Evolutionary conservation across 2,329 filamentous ascomycete species (phyloP).

Genomic region (Cryphonectria radicalis): DNA sequence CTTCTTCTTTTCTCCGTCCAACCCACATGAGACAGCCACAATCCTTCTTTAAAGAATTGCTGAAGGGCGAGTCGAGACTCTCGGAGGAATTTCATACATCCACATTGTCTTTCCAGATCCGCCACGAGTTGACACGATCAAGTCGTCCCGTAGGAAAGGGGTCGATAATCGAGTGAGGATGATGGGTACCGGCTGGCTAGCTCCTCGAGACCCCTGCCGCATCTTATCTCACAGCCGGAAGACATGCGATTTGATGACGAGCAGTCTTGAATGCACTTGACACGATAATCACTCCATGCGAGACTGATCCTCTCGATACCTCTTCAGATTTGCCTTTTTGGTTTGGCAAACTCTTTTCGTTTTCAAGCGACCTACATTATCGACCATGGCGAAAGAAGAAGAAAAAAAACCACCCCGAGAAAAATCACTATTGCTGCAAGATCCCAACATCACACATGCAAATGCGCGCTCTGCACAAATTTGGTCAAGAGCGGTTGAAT

Average conservation of each 20-base stretch:
- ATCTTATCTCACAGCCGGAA: neutral
- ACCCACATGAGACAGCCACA: conserved; percentile 1
- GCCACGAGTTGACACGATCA: neutral
- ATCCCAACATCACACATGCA: neutral
- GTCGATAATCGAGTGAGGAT: neutral
- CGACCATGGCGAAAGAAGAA: neutral
- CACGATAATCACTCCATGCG: neutral
- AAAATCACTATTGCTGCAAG: neutral
- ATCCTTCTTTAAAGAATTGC: neutral
- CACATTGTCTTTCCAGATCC: neutral
- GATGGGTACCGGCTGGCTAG: neutral
- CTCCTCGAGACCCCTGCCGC: neutral
- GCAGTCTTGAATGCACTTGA: neutral
- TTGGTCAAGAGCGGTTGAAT: neutral
- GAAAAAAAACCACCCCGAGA: neutral
- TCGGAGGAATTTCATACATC: neutral
- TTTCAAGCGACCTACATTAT: neutral
- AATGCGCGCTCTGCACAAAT: neutral
- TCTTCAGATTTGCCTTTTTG: neutral
- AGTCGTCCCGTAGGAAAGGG: neutral
- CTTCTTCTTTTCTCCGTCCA: neutral
- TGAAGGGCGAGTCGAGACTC: neutral
- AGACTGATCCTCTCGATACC: neutral
- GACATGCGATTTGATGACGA: neutral
- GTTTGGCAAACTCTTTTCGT: neutral